Percentiles rank a stretch among this genome's conserved stretches.
phyloP scores from a whole-genome alignment of 1,139 yeast species.

The Hansenula lynferdii region DNA sequence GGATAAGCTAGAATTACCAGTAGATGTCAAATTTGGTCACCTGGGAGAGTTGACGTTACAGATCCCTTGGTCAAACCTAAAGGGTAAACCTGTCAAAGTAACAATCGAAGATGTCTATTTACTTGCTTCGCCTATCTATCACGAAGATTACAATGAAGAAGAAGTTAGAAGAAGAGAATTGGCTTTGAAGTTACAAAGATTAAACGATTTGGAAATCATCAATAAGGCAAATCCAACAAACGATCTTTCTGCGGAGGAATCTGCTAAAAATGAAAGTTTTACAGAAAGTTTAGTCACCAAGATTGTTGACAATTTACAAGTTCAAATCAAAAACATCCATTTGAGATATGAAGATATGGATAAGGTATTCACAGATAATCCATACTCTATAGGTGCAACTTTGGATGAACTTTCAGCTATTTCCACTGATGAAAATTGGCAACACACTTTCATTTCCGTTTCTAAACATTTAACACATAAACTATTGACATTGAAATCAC shows the following conservation, averaged over 20 bases:
- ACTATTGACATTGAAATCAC: conserved; percentile 65
- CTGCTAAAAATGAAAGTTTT: conserved; percentile 64
- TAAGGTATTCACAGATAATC: conserved; percentile 54
- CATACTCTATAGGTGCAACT: conserved; percentile 81
- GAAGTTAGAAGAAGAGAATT: conserved; percentile 66
- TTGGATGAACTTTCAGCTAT: conserved; percentile 87
- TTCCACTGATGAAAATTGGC: conserved; percentile 83
- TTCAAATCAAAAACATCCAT: conserved; percentile 91
- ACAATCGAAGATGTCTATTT: conserved; percentile 85
- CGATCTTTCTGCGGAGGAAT: conserved; percentile 38
- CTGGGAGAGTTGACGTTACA: conserved; percentile 85
- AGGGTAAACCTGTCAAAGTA: conserved; percentile 88
- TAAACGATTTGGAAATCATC: conserved; percentile 63
- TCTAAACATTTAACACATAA: conserved; percentile 69
- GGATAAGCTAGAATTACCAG: conserved; percentile 79
- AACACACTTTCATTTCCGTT: conserved; percentile 77
- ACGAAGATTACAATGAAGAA: conserved; percentile 50
- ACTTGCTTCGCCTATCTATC: conserved; percentile 70
- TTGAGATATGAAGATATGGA: conserved; percentile 81
- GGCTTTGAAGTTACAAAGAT: conserved; percentile 58
- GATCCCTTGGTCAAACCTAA: conserved; percentile 96
- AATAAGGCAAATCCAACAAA: conserved; percentile 37
- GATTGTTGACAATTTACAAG: conserved; percentile 87
- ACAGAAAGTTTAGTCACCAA: conserved; percentile 86
- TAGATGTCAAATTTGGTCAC: conserved; percentile 89